Evolutionary conservation across 2,329 filamentous ascomycete species (phyloP).

Genomic region (Colletotrichum cordylinicola): DNA sequence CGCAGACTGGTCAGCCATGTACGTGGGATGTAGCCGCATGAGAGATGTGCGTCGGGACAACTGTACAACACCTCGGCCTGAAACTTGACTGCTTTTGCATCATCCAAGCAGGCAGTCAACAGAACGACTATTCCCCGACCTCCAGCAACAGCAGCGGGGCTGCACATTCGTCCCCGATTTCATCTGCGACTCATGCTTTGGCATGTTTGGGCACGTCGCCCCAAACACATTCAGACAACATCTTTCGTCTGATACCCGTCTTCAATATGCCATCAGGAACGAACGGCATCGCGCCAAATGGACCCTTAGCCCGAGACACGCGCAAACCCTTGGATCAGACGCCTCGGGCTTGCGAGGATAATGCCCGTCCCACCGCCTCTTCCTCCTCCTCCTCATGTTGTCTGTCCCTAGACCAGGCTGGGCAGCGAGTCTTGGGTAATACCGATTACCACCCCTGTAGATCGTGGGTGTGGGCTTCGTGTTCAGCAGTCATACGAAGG

Average conservation of each 20-base stretch:
- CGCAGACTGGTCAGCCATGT: background rate
- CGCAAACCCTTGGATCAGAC: background rate
- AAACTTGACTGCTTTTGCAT: conserved; percentile 4
- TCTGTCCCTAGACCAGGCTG: background rate
- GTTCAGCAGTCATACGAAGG: conserved; percentile 20
- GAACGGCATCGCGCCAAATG: background rate
- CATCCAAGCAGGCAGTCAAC: background rate
- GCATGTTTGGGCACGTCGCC: background rate
- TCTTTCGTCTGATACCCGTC: conserved; percentile 3
- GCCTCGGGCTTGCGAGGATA: background rate
- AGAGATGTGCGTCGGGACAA: conserved; percentile 7
- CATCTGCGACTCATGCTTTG: background rate
- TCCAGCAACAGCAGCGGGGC: background rate
- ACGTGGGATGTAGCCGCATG: conserved; percentile 1
- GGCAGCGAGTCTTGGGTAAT: background rate
- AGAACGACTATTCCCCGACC: background rate
- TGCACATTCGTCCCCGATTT: background rate
- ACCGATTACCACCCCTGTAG: conserved; percentile 1
- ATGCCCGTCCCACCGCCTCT: conserved; percentile 16
- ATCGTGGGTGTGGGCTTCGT: conserved; percentile 1
- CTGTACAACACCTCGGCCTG: background rate
- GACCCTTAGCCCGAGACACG: conserved; percentile 2
- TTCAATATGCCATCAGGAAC: background rate
- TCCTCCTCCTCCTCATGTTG: background rate
- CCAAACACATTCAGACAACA: background rate